A percentile compares a stretch with the other conserved stretches of the same genome.
These are phyloP conservation scores for Cytospora paraplurivora DNA, from an alignment of 2,329 filamentous ascomycete genomes.

Conservation along the genomic window DNA sequence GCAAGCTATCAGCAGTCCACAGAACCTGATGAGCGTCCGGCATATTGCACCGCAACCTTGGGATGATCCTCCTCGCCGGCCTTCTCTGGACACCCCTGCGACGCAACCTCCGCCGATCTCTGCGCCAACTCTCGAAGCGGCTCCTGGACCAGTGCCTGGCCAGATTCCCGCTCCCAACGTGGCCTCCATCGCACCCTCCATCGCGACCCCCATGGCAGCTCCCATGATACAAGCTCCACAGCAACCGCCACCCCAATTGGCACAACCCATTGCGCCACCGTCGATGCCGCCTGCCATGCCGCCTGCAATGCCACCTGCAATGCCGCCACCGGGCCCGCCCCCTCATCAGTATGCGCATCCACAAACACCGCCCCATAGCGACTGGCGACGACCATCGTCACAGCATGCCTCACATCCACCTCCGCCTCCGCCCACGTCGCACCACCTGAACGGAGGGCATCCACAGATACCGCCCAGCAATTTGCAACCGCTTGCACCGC, in stretches of 20 bases:
- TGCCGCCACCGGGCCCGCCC: slow-evolving; percentile 35
- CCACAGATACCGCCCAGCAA: slow-evolving; percentile 31
- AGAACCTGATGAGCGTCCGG: slow-evolving; percentile 27
- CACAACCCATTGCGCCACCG: slow-evolving; percentile 35
- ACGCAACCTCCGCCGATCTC: slow-evolving; percentile 18
- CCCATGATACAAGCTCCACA: slow-evolving; percentile 30
- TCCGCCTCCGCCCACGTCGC: slow-evolving; percentile 32
- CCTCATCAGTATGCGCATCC: slow-evolving; percentile 44
- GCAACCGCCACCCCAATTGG: slow-evolving; percentile 29
- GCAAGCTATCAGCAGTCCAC: slow-evolving; percentile 23
- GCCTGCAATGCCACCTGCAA: neutral
- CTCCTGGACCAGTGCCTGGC: slow-evolving; percentile 13
- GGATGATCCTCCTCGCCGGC: slow-evolving; percentile 23
- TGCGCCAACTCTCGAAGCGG: slow-evolving; percentile 10
- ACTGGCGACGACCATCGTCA: slow-evolving; percentile 55
- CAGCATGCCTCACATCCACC: slow-evolving; percentile 48
- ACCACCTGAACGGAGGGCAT: slow-evolving; percentile 27
- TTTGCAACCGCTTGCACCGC: slow-evolving; percentile 35
- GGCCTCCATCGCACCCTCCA: slow-evolving; percentile 12
- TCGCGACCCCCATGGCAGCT: slow-evolving; percentile 29
- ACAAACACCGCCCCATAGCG: slow-evolving; percentile 42
- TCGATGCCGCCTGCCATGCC: slow-evolving; percentile 30
- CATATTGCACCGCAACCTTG: slow-evolving; percentile 28
- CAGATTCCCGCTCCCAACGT: slow-evolving; percentile 13
- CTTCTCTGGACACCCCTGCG: slow-evolving; percentile 17